phyloP scores from a whole-genome alignment of 306 rosid genomes.

The Quillaja saponaria region DNA sequence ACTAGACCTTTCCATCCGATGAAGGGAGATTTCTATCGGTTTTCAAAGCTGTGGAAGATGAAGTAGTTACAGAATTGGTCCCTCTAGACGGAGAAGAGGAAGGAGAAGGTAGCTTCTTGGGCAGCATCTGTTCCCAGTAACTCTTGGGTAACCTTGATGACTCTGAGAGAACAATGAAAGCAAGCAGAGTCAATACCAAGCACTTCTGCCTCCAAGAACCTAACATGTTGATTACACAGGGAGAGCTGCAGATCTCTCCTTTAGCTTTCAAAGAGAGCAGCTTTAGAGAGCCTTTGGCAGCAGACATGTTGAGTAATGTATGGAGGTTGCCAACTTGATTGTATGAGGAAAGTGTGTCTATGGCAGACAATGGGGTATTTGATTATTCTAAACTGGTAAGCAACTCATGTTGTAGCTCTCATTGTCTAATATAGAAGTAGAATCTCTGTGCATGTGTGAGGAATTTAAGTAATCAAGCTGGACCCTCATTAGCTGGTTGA shows the following conservation, averaged over 20 bases:
- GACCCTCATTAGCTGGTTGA: constrained; percentile 34
- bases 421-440: constrained; percentile 38
- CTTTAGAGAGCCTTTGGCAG: constrained; percentile 47
- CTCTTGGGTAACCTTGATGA: constrained; percentile 64
- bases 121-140: constrained; percentile 81
- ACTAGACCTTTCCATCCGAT: constrained; percentile 66
- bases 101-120: constrained; percentile 84
- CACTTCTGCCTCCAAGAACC: constrained; percentile 54
- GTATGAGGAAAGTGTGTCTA: constrained; percentile 59
- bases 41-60: constrained; percentile 44
- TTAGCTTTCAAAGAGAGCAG: constrained; percentile 42
- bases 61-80: constrained; percentile 48
- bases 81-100: constrained; percentile 89
- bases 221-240: constrained; percentile 39
- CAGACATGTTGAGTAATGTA: constrained; percentile 74
- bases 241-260: constrained; percentile 13
- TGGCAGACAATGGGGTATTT: constrained; percentile 77
- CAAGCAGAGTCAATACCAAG: constrained; percentile 52
- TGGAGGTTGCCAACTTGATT: constrained; percentile 72
- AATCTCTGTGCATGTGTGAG: constrained; percentile 40
- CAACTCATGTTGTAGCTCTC: constrained; percentile 52
- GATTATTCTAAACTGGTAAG: constrained; percentile 44
- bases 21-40: constrained; percentile 35
- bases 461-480: constrained; percentile 26
- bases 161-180: constrained; percentile 53